Percentiles rank a stretch among this genome's conserved stretches.
Evolutionary conservation across 106 monocot genomes (phyloP).

Genomic region (Acanthochlamys bracteata): DNA sequence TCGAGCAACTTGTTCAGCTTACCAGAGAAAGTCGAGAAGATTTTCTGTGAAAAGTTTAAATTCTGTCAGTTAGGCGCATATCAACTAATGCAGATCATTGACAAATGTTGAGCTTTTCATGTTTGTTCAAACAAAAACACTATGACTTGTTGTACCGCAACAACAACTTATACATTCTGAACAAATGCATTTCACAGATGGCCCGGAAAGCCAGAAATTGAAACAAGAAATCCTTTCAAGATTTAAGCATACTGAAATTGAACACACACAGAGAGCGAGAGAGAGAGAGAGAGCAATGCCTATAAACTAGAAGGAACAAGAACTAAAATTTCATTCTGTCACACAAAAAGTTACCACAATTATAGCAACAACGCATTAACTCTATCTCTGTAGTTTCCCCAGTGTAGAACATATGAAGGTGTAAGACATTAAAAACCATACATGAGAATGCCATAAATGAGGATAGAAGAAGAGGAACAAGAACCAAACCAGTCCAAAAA

Average conservation of each 20-base stretch:
- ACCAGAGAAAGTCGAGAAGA: constrained; percentile 51
- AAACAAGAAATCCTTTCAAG: neutral
- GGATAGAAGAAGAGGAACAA: neutral
- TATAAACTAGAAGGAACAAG: neutral
- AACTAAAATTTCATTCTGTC: neutral
- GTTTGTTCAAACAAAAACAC: no score
- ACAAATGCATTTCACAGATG: constrained; percentile 2
- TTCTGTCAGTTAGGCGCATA: neutral
- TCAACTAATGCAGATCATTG: neutral
- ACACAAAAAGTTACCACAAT: neutral
- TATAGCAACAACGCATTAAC: neutral
- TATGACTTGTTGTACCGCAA: no score
- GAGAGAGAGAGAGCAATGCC: neutral
- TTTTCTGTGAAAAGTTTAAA: constrained; percentile 35
- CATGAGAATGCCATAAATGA: constrained; percentile 19
- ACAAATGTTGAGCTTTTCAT: neutral
- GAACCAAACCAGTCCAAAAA: no score
- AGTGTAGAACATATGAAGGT: neutral
- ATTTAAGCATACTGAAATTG: no score
- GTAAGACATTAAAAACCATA: constrained; percentile 3
- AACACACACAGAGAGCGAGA: no score
- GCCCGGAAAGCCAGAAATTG: neutral
- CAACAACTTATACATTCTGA: no score
- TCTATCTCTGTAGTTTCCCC: neutral
- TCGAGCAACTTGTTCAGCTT: constrained; percentile 34